Conservation (phyloP, 257 asterid genomes). For the Penstemon newberryi region DNA sequence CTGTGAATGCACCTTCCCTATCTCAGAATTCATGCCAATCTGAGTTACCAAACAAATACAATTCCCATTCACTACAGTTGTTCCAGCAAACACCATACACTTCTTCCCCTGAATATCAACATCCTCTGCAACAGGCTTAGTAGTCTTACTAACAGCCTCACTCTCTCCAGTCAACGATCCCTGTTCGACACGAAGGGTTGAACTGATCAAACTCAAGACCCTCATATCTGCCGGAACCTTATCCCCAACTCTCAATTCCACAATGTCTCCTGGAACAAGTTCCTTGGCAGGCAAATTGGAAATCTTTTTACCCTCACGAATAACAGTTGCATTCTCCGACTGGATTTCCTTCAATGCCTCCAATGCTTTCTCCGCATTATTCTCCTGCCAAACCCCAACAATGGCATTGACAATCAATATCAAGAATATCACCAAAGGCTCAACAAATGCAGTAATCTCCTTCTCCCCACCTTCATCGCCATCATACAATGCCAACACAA, state of each 20-base stretch:
- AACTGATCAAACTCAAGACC: constrained; percentile 82
- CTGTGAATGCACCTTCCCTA: constrained; percentile 91
- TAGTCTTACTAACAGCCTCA: constrained; percentile 89
- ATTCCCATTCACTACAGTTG: constrained; percentile 93
- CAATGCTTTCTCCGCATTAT: constrained; percentile 96
- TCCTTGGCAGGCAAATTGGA: constrained; percentile 78
- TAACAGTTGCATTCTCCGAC: constrained; percentile 85
- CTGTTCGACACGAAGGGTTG: constrained; percentile 89
- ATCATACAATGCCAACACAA: constrained; percentile 91
- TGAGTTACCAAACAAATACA: constrained; percentile 85
- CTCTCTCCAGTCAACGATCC: constrained; percentile 99
- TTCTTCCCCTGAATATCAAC: constrained; percentile 97
- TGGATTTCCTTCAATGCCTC: constrained; percentile 98
- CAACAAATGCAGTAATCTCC: constrained; percentile 97
- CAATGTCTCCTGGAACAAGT: constrained; percentile 97
- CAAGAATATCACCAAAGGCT: constrained; percentile 89
- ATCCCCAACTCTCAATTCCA: constrained; percentile 96
- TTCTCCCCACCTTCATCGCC: constrained; percentile 83
- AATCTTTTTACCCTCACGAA: constrained; percentile 72
- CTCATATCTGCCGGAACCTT: constrained; percentile 98
- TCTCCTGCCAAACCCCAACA: constrained; percentile 99
- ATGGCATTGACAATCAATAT: constrained; percentile 92
- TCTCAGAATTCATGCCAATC: constrained; percentile 91
- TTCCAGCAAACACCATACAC: constrained; percentile 97
- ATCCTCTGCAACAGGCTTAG: constrained; percentile 77